Base-by-base conservation (phyloP, 2,329 filamentous ascomycete genomes). In the Catunica adiposa region DNA sequence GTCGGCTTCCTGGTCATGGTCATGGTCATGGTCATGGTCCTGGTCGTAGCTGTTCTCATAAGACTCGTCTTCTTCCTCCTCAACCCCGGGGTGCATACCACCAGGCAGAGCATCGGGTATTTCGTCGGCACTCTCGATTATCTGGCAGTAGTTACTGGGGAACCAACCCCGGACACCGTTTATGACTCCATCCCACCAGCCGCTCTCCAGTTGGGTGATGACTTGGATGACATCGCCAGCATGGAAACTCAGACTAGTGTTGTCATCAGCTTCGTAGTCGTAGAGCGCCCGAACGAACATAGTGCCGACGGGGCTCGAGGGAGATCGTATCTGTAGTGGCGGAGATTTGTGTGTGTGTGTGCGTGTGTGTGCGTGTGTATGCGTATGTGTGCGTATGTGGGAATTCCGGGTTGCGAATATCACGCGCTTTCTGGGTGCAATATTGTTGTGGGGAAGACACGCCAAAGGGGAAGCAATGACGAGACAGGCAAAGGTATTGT, bases 151-250 rank as follows among this genome's bases (percentile, higher is more conserved):
- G 69, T 98, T 98, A 75, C 90, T 97, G 38, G 92, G 92, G 68
- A 98, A 98, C 92, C 92, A 98, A 67, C 92, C 92, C 66, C 92
- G 83, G 62, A 95, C 86, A 58, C 89, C 88, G 65, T 96, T 92
- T 67, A 98, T 95, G 56, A 98, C 88, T 51, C 92, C 92, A 71
- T 98, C 92, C 92, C 92, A 98, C 92, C 92, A 98, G 56, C 92
- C 92, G 64, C 89, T 97, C 69, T 98, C 92, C 57, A 97, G 77
- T 71, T 96, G 90, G 54, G 92, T 98, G 64, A 98, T 90, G 63
- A 98, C 92, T 71, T 97, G 90, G 64, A 98, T 98, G 62, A 97
- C 82, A 70, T 98, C 92, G 65, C 92, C 92, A 68, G 94, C 86
- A 64, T 88, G 87, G 70, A 98, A 98, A 71, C 89, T 97, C 66